Percentiles rank a stretch among this genome's conserved stretches.
These are phyloP conservation scores for Pichia deserticola DNA, from an alignment of 805 yeast species.

Conservation along the genomic window DNA sequence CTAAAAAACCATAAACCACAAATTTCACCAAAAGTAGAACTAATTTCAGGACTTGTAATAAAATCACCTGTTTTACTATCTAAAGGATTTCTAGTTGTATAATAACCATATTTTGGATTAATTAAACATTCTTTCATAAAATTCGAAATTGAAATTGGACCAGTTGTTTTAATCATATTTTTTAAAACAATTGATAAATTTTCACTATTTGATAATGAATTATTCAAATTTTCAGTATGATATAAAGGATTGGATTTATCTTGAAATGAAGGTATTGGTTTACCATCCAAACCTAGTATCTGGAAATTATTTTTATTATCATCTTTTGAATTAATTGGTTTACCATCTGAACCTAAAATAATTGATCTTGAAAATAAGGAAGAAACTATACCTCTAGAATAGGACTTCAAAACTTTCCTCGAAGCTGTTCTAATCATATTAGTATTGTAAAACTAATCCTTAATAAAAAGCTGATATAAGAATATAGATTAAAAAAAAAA, in stretches of 20 bases:
- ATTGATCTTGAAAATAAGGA: constrained; percentile 1
- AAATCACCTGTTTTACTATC: constrained; percentile 52
- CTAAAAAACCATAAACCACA: constrained; percentile 66
- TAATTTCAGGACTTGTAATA: constrained; percentile 79
- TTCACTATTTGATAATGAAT: constrained; percentile 2
- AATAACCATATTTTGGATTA: constrained; percentile 72
- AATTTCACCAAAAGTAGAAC: constrained; percentile 82
- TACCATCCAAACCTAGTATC: constrained; percentile 2
- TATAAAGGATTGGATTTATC: constrained; percentile 1
- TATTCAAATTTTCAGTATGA: constrained; percentile 1
- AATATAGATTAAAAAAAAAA: no score
- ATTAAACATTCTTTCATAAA: constrained; percentile 79
- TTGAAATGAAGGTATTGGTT: neutral
- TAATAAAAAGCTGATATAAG: no score
- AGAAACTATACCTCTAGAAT: neutral
- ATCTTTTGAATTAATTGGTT: neutral
- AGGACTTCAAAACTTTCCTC: neutral
- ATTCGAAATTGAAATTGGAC: constrained; percentile 66
- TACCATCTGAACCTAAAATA: constrained; percentile 8
- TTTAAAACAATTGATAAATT: constrained; percentile 28
- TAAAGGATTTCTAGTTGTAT: constrained; percentile 69
- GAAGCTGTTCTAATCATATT: neutral
- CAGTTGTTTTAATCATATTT: constrained; percentile 55
- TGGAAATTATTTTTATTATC: neutral
- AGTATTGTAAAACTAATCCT: no score